These are phyloP conservation scores for Keithomyces neogunnii DNA, from an alignment of 2,329 filamentous ascomycete genomes.

Conservation along the genomic window DNA sequence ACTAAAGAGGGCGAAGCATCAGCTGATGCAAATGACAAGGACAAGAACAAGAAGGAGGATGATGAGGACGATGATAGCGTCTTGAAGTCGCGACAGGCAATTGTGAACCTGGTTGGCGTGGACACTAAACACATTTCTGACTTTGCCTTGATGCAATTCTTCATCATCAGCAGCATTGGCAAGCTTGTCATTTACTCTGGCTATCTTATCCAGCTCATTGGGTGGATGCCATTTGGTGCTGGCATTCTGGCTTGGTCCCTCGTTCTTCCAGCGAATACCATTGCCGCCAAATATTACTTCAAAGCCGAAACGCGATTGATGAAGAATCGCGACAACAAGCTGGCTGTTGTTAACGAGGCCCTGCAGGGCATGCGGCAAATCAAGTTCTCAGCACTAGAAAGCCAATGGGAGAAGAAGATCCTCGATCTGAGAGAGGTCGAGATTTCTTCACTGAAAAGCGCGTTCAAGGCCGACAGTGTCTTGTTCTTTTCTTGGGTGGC, in stretches of 20 bases:
- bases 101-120: conserved; percentile 72
- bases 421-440: conserved; percentile 54
- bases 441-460: conserved; percentile 55
- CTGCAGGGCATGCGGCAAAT: conserved; percentile 75
- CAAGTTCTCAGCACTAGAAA: conserved; percentile 72
- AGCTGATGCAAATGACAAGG: conserved; percentile 20
- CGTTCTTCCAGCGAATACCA: conserved; percentile 61
- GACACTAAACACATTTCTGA: conserved; percentile 62
- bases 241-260: conserved; percentile 57
- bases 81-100: conserved; percentile 51
- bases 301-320: conserved; percentile 61
- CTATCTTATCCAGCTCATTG: conserved; percentile 62
- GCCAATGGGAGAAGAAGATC: conserved; percentile 67
- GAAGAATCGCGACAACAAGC: conserved; percentile 67
- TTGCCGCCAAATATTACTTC: conserved; percentile 56
- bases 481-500: conserved; percentile 63
- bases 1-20: conserved; percentile 22
- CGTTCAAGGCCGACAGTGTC: conserved; percentile 55
- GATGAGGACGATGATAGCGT: conserved; percentile 45
- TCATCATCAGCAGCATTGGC: conserved; percentile 53
- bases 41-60: conserved; percentile 28
- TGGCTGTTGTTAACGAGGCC: conserved; percentile 68
- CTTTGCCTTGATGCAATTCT: conserved; percentile 58
- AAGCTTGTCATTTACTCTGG: conserved; percentile 57
- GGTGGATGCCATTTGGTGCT: conserved; percentile 59